Percentiles rank a stretch among this genome's conserved stretches.
phyloP scores from a whole-genome alignment of 2,329 filamentous ascomycete genomes.

The Fusarium anthophilum region DNA sequence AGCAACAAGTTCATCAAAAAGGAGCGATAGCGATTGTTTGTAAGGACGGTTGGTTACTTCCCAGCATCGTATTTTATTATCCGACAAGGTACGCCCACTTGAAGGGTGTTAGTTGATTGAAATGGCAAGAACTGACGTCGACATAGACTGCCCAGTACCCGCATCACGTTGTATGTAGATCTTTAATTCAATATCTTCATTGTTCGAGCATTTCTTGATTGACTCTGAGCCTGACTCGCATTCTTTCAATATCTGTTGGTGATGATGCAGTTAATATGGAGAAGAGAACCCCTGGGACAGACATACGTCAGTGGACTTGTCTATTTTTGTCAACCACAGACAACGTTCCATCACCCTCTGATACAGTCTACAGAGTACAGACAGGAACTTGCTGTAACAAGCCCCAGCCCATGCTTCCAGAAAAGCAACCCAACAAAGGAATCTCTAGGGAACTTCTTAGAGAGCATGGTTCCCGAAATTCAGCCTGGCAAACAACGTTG shows the following conservation, averaged over 20 bases:
- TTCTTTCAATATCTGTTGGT: not conserved
- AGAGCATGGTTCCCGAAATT: not conserved
- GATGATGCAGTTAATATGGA: slow-evolving; percentile 8
- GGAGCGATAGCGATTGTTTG: not conserved
- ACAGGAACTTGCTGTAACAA: not conserved
- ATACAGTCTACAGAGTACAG: not conserved
- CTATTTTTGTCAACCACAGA: slow-evolving; percentile 22
- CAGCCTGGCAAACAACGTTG: not conserved
- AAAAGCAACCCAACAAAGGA: slow-evolving; percentile 5
- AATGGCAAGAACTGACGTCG: slow-evolving; percentile 8
- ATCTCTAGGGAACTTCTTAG: not conserved
- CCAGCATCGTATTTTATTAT: not conserved
- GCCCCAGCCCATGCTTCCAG: slow-evolving; percentile 8
- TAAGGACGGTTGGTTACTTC: not conserved
- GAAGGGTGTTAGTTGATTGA: not conserved
- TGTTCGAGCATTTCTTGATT: not conserved
- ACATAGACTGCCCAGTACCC: not conserved
- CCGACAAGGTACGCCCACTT: not conserved
- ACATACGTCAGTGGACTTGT: slow-evolving; percentile 14
- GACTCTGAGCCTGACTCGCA: slow-evolving; percentile 18
- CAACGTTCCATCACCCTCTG: not conserved
- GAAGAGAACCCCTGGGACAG: not conserved
- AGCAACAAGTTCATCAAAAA: not conserved
- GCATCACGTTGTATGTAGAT: not conserved
- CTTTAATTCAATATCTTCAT: not conserved